Percentiles rank a stretch among this genome's conserved stretches.
These are phyloP conservation scores for Alternaria alternata DNA, from an alignment of 2,329 filamentous ascomycete species.

Conservation along the genomic window DNA sequence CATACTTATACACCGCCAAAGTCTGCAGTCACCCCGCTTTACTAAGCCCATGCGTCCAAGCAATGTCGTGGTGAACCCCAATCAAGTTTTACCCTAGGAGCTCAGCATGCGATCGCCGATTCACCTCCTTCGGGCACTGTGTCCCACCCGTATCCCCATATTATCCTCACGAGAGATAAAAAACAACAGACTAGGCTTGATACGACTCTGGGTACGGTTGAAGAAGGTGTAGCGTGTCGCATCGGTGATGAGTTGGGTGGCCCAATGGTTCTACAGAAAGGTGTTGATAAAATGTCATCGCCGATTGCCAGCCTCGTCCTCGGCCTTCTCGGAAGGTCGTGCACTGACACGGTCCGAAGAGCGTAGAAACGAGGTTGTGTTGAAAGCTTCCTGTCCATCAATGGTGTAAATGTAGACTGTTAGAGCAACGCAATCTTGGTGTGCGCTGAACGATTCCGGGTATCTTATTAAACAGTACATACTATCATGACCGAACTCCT, in stretches of 20 bases:
- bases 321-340: constrained; percentile 12
- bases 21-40: constrained; percentile 9
- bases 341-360: not conserved
- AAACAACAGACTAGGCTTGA: not conserved
- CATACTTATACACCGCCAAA: constrained; percentile 4
- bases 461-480: not conserved
- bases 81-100: constrained; percentile 11
- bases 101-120: constrained; percentile 19
- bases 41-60: constrained; percentile 7
- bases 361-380: not conserved
- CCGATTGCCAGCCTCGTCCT: constrained; percentile 15
- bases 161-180: not conserved
- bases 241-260: not conserved
- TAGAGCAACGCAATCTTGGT: not conserved
- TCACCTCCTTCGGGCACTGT: not conserved
- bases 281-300: constrained; percentile 13
- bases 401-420: not conserved
- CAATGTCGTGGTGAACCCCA: not conserved
- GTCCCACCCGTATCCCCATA: constrained; percentile 1
- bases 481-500: not conserved
- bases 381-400: not conserved
- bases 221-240: constrained; percentile 2
- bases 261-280: not conserved
- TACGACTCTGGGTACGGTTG: not conserved
- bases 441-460: not conserved